phyloP scores from a whole-genome alignment of 148 eudicot genomes.

The Vaccinium macrocarpon region DNA sequence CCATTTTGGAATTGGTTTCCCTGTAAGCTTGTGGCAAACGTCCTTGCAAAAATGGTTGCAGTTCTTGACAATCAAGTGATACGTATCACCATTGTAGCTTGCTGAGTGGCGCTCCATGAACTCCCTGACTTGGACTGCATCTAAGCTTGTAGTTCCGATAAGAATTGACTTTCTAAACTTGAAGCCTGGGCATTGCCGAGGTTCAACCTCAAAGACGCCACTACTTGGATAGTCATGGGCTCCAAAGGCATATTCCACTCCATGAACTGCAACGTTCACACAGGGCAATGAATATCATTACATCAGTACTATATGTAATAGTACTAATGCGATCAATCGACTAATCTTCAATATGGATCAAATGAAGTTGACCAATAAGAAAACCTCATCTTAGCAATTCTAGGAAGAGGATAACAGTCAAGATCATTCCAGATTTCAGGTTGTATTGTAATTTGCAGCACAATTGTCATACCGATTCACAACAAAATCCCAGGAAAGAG shows the following conservation, averaged over 20 bases:
- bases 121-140: conserved; percentile 63
- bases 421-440: neutral
- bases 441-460: neutral
- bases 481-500: neutral
- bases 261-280: conserved; percentile 58
- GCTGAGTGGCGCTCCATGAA: conserved; percentile 81
- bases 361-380: neutral
- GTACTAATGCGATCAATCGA: conserved; percentile 7
- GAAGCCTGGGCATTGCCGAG: conserved; percentile 91
- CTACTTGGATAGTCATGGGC: conserved; percentile 87
- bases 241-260: conserved; percentile 91
- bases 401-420: neutral
- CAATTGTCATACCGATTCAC: neutral
- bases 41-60: conserved; percentile 95
- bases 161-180: conserved; percentile 73
- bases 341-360: neutral
- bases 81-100: conserved; percentile 76
- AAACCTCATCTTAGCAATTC: neutral
- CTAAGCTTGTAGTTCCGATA: conserved; percentile 70
- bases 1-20: conserved; percentile 84
- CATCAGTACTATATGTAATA: neutral
- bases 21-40: conserved; percentile 63
- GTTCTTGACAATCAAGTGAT: conserved; percentile 82
- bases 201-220: conserved; percentile 93
- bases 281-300: neutral